These are phyloP conservation scores for Patellifolia procumbens DNA, from an alignment of 179 eudicot species.

Conservation along the genomic window DNA sequence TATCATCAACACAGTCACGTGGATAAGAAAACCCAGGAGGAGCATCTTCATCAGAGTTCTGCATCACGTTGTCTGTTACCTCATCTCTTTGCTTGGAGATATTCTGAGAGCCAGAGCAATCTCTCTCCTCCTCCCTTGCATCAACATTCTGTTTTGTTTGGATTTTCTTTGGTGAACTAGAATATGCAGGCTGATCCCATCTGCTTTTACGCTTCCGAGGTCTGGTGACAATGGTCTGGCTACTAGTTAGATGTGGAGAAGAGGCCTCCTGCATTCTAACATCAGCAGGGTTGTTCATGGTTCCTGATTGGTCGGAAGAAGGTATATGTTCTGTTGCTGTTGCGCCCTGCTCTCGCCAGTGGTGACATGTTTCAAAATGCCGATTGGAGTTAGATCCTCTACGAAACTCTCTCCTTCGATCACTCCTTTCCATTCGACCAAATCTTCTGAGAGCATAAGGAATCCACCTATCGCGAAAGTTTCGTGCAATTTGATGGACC, in stretches of 20 bases:
- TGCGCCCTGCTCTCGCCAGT: conserved; percentile 39
- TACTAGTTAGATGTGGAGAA: conserved; percentile 28
- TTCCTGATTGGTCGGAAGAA: conserved; percentile 35
- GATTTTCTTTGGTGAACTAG: conserved; percentile 22
- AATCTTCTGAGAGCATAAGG: conserved; percentile 55
- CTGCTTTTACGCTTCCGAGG: conserved; percentile 80
- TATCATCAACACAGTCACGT: conserved; percentile 10
- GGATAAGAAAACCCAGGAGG: conserved; percentile 65
- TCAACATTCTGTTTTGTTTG: conserved; percentile 22
- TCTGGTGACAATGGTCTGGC: conserved; percentile 27
- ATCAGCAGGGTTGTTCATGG: conserved; percentile 34
- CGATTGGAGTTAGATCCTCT: conserved; percentile 41
- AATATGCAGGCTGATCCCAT: conserved; percentile 64
- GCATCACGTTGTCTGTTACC: conserved; percentile 32
- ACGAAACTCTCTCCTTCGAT: conserved; percentile 46
- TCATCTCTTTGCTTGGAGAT: conserved; percentile 8
- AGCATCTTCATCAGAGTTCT: conserved; percentile 51
- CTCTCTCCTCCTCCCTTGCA: conserved; percentile 9
- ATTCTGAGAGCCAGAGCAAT: conserved; percentile 5
- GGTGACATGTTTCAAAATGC: conserved; percentile 37
- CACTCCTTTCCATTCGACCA: conserved; percentile 46
- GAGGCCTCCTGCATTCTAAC: conserved; percentile 32
- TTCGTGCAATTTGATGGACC: conserved; percentile 96
- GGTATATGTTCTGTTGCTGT: conserved; percentile 41
- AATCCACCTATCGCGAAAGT: conserved; percentile 85